Evolutionary conservation across 371 early-diverging fungal genomes (phyloP).

Genomic region (Zychaea mexicana): DNA sequence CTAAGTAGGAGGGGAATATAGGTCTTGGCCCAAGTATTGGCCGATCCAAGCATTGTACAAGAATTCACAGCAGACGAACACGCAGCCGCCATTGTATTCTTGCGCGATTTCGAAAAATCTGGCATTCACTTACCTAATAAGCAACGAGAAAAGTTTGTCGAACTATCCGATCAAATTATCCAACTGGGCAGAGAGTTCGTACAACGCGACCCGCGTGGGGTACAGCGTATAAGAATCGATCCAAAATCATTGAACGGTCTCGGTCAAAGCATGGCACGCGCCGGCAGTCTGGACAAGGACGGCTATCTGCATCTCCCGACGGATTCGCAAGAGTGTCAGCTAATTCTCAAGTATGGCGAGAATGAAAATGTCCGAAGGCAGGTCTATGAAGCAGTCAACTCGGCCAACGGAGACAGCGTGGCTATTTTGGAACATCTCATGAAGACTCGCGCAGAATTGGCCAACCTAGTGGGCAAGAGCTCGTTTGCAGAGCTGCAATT

Average conservation of each 20-base stretch:
- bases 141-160: slow-evolving; percentile 76
- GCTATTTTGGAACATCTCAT: slow-evolving; percentile 75
- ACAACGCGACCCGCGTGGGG: slow-evolving; percentile 48
- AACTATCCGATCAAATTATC: slow-evolving; percentile 81
- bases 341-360: slow-evolving; percentile 64
- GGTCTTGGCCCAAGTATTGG: slow-evolving; percentile 69
- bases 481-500: slow-evolving; percentile 86
- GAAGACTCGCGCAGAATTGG: slow-evolving; percentile 72
- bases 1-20: slow-evolving; percentile 22
- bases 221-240: slow-evolving; percentile 28
- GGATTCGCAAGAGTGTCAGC: slow-evolving; percentile 52
- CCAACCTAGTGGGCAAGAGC: slow-evolving; percentile 73
- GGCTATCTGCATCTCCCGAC: slow-evolving; percentile 53
- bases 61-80: slow-evolving; percentile 70
- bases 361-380: slow-evolving; percentile 66
- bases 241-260: slow-evolving; percentile 25
- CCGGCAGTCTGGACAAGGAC: slow-evolving; percentile 19
- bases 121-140: slow-evolving; percentile 84
- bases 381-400: slow-evolving; percentile 78
- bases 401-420: slow-evolving; percentile 65
- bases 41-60: slow-evolving; percentile 54
- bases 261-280: slow-evolving; percentile 15
- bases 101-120: slow-evolving; percentile 92
- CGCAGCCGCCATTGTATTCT: slow-evolving; percentile 80
- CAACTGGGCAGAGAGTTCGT: slow-evolving; percentile 78